Conservation (phyloP, 2,329 filamentous ascomycete species). For the Aureobasidium melanogenum region DNA sequence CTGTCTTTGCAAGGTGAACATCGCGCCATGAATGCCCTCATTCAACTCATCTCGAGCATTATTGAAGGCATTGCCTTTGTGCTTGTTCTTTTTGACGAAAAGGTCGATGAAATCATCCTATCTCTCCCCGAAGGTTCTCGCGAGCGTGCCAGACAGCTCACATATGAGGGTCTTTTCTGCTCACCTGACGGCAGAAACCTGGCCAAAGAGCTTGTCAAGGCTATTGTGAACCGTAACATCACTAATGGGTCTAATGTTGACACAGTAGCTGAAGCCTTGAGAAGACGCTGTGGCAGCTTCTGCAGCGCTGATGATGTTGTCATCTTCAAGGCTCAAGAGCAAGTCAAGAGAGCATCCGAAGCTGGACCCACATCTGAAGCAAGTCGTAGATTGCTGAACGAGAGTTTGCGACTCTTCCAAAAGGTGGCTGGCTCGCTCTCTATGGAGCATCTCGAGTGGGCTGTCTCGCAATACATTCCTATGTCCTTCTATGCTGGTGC, state of each 20-base stretch:
- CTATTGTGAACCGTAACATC: conserved; percentile 96
- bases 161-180: conserved; percentile 82
- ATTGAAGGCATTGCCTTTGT: conserved; percentile 97
- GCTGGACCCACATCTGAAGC: conserved; percentile 64
- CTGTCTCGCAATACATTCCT: conserved; percentile 67
- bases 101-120: conserved; percentile 76
- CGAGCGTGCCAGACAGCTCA: conserved; percentile 64
- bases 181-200: conserved; percentile 71
- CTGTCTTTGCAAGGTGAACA: conserved; percentile 89
- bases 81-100: conserved; percentile 87
- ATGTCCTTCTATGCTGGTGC: conserved; percentile 87
- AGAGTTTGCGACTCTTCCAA: conserved; percentile 80
- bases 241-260: conserved; percentile 95
- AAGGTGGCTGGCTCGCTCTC: conserved; percentile 78
- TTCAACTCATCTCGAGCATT: conserved; percentile 79
- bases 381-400: conserved; percentile 71
- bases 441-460: conserved; percentile 68
- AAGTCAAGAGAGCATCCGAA: conserved; percentile 80
- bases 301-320: conserved; percentile 95
- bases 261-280: conserved; percentile 88
- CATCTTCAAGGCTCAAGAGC: conserved; percentile 96
- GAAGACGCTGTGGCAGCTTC: conserved; percentile 89
- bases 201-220: conserved; percentile 90
- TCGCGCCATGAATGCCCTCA: conserved; percentile 77
- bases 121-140: conserved; percentile 63